A percentile compares a stretch with the other conserved stretches of the same genome.
These are phyloP conservation scores for Galerina marginata DNA, from an alignment of 768 basidiomycete species.

Conservation along the genomic window DNA sequence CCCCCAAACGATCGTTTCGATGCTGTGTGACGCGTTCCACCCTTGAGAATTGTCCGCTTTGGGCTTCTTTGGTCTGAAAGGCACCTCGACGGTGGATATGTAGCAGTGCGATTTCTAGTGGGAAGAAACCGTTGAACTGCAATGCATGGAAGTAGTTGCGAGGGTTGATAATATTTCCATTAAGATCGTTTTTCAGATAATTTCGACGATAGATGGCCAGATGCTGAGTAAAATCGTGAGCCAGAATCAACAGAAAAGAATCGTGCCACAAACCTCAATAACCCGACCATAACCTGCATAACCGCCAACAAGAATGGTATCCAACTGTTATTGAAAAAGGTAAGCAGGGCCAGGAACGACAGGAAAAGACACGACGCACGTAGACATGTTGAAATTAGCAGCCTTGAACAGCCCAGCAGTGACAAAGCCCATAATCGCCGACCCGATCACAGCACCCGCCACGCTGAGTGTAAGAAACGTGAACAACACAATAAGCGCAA, in stretches of 20 bases:
- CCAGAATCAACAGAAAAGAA: not conserved
- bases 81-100: no score
- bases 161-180: no score
- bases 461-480: conserved; percentile 46
- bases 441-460: conserved; percentile 51
- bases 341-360: not conserved
- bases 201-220: conserved; percentile 52
- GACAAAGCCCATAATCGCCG: conserved; percentile 51
- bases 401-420: conserved; percentile 51
- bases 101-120: no score
- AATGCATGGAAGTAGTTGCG: no score
- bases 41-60: no score
- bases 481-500: conserved; percentile 51
- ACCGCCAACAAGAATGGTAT: conserved; percentile 51
- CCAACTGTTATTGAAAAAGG: conserved; percentile 37
- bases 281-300: conserved; percentile 46
- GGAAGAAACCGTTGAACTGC: no score
- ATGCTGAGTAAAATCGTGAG: conserved; percentile 29
- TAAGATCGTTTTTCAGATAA: conserved; percentile 27
- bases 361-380: conserved; percentile 36
- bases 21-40: no score
- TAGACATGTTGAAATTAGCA: conserved; percentile 54
- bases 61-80: no score
- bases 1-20: no score
- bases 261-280: conserved; percentile 39